Evolutionary conservation across 208 protist species (phyloP).

Genomic region (Trypanosoma theileri): DNA sequence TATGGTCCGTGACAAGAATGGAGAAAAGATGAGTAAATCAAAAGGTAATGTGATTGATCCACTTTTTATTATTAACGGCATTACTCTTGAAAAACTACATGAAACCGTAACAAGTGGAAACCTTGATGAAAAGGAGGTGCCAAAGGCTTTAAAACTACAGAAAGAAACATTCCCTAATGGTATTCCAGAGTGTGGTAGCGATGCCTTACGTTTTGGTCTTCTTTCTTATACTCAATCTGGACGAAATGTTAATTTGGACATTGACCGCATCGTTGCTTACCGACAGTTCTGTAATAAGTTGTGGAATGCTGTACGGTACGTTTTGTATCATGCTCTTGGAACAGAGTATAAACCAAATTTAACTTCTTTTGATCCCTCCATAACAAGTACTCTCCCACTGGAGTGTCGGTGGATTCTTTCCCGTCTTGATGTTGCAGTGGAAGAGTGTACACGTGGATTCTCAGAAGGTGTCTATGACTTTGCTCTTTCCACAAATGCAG

Average conservation of each 20-base stretch:
- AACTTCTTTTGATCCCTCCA: slow-evolving; percentile 38
- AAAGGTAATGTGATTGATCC: slow-evolving; percentile 99
- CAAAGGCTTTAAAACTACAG: slow-evolving; percentile 89
- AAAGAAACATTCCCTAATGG: slow-evolving; percentile 95
- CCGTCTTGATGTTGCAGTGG: slow-evolving; percentile 83
- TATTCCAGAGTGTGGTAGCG: slow-evolving; percentile 98
- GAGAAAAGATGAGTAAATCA: slow-evolving; percentile 99
- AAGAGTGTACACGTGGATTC: slow-evolving; percentile 66
- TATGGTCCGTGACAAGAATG: slow-evolving; percentile 99
- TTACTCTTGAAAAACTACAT: slow-evolving; percentile 93
- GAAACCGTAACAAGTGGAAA: slow-evolving; percentile 93
- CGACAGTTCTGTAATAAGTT: slow-evolving; percentile 99
- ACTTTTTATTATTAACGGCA: slow-evolving; percentile 98
- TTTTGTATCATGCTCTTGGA: slow-evolving; percentile 90
- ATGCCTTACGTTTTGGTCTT: slow-evolving; percentile 99
- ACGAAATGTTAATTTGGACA: slow-evolving; percentile 98
- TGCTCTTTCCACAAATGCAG: slow-evolving; percentile 79
- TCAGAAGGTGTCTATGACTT: slow-evolving; percentile 92
- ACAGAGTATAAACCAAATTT: slow-evolving; percentile 69
- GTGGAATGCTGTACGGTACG: slow-evolving; percentile 97
- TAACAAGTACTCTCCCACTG: slow-evolving; percentile 64
- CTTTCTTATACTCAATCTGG: slow-evolving; percentile 95
- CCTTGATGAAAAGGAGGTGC: slow-evolving; percentile 92
- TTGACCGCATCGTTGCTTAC: slow-evolving; percentile 96
- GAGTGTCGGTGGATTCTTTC: slow-evolving; percentile 97